Conservation (phyloP, 495 filamentous ascomycete species). For the Hypoxylon intermedium region DNA sequence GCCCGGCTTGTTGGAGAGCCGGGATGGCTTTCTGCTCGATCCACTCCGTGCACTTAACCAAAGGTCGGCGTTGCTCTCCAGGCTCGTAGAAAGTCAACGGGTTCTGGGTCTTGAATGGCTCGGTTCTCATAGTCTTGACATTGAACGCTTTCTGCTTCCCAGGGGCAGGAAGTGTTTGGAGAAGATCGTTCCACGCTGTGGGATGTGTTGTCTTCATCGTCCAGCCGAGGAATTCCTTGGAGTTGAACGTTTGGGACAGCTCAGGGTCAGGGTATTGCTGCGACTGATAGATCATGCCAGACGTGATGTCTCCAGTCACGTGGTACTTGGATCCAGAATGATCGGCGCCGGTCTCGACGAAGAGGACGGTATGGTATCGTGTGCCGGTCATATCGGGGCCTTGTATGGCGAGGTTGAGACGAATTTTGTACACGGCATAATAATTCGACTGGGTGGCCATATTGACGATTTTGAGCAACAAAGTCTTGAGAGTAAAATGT, state of each 20-base stretch:
- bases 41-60: slow-evolving; percentile 45
- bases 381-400: slow-evolving; percentile 36
- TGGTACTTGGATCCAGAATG: slow-evolving; percentile 39
- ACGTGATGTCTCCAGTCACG: slow-evolving; percentile 44
- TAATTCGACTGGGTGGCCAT: too few relatives aligned
- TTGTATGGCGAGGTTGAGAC: too few relatives aligned
- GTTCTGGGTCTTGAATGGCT: slow-evolving; percentile 34
- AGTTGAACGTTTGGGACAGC: slow-evolving; percentile 25
- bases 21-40: slow-evolving; percentile 2
- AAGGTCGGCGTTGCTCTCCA: slow-evolving; percentile 31
- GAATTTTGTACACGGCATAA: too few relatives aligned
- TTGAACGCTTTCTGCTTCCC: slow-evolving; percentile 39
- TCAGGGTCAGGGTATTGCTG: slow-evolving; percentile 15
- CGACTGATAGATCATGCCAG: slow-evolving; percentile 40
- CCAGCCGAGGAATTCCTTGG: slow-evolving; percentile 22
- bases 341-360: slow-evolving; percentile 38
- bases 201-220: too few relatives aligned
- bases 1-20: background rate
- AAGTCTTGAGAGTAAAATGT: background rate
- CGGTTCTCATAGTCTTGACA: slow-evolving; percentile 31
- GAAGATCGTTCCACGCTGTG: too few relatives aligned
- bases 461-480: slow-evolving; percentile 1
- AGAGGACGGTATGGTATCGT: slow-evolving; percentile 43
- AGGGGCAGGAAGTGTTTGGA: slow-evolving; percentile 27
- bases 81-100: slow-evolving; percentile 34